Base-by-base conservation (phyloP, 2,329 filamentous ascomycete genomes). In the Chalaropsis thielavioides region DNA sequence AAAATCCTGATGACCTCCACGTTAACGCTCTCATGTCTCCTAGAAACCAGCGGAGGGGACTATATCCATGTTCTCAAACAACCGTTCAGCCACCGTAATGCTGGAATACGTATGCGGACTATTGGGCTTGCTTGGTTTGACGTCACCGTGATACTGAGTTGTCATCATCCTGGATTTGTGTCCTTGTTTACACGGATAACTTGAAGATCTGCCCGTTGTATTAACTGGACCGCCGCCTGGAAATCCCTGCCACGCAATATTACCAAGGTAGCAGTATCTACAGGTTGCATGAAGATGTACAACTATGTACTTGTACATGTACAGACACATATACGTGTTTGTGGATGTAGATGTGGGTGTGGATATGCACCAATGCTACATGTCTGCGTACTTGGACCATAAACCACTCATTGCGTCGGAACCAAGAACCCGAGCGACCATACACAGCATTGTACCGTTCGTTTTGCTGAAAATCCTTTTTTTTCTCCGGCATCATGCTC, bases 201-300 rank as follows among this genome's bases (percentile, higher is more conserved):
- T 62, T 62, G 24, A 62, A 62, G 60, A 62, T 62, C 60, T 62
- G 60, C 41, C 60, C 60, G 15, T 62, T 62, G 24, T 58, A n/a
- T 58, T 58, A 31, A 2, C 27, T 19, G 31, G 27, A 58, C 22
- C 51, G 8, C 27, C 15, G 51, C 31, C 17, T n/a, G 17, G 1
- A 1, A 58, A 58, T 58, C 51, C 51, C 51, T n/a, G 51, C 51
- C 31, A 58, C 4, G 24, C 27, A 58, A 31, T 58, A 58, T 51
- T 51, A 10, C 19, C 10, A 19, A 24, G 24, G 46, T 51, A 51
- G 13, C 46, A 51, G 46, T 22, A 51, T 51, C 5, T 51, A 22
- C 35, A 8, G 3, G 5, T 4, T 38, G 8, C 35, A 38, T 51
- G 46, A 10, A 51, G 24, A 51, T 11, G 46, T 59, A 59, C 54